These are phyloP conservation scores for Schoenoplectus tabernaemontani DNA, from an alignment of 202 grass and related monocot species.

Conservation along the genomic window DNA sequence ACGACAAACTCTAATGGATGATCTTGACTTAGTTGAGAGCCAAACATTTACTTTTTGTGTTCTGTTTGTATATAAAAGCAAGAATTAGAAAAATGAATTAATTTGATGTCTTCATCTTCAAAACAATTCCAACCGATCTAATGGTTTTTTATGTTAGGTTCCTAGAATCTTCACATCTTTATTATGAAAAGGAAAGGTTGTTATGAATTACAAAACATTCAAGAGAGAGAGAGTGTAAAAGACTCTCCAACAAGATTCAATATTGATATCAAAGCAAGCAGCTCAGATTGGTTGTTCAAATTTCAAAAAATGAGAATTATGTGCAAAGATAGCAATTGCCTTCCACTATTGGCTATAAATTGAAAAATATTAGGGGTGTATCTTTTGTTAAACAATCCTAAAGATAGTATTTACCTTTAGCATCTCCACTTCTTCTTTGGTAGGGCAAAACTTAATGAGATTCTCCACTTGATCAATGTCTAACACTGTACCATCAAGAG, in stretches of 20 bases:
- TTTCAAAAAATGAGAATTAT: background rate
- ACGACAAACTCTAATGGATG: background rate
- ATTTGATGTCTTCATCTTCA: background rate
- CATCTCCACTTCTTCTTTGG: slow-evolving; percentile 98
- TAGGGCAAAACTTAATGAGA: slow-evolving; percentile 98
- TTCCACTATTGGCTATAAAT: slow-evolving; percentile 16
- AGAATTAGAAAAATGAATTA: background rate
- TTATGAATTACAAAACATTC: background rate
- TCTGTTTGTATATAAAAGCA: background rate
- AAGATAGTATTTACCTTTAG: slow-evolving; percentile 52
- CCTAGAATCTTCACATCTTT: background rate
- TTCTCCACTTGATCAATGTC: slow-evolving; percentile 98
- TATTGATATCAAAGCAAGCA: background rate
- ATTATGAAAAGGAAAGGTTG: background rate
- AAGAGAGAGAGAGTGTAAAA: background rate
- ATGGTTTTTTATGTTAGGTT: background rate
- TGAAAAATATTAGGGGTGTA: background rate
- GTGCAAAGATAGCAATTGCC: background rate
- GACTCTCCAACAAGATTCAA: background rate
- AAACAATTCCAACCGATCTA: background rate
- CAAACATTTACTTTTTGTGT: background rate
- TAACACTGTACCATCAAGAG: slow-evolving; percentile 72
- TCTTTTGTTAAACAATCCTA: slow-evolving; percentile 3
- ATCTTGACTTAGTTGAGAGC: background rate
- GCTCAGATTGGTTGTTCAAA: background rate